These are phyloP conservation scores for Spiromastix sp. DNA, from an alignment of 2,329 filamentous ascomycete genomes.

Conservation along the genomic window DNA sequence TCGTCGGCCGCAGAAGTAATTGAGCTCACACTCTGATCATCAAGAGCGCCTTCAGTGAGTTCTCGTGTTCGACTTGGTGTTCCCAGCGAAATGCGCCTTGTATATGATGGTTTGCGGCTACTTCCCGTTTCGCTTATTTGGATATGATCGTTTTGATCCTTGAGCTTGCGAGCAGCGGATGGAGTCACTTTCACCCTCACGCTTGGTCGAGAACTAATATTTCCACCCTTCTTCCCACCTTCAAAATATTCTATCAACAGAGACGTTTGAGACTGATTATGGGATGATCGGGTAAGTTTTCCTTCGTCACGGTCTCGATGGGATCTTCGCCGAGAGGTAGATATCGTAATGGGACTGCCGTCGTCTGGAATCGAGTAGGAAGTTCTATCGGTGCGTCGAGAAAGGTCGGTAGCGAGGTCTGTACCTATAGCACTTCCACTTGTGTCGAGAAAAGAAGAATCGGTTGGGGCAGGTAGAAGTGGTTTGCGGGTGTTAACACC, in stretches of 20 bases:
- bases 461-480: slow-evolving; percentile 40
- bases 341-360: slow-evolving; percentile 77
- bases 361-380: slow-evolving; percentile 42
- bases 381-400: slow-evolving; percentile 40
- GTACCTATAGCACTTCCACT: slow-evolving; percentile 32
- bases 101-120: slow-evolving; percentile 60
- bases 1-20: slow-evolving; percentile 71
- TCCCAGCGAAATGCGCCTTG: slow-evolving; percentile 55
- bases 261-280: slow-evolving; percentile 68
- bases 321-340: slow-evolving; percentile 43
- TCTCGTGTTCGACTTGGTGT: slow-evolving; percentile 30
- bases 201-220: slow-evolving; percentile 61
- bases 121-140: slow-evolving; percentile 70
- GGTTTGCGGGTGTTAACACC: slow-evolving; percentile 39
- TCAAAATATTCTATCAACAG: slow-evolving; percentile 94
- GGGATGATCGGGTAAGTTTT: slow-evolving; percentile 40
- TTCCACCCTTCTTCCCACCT: slow-evolving; percentile 55
- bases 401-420: slow-evolving; percentile 41
- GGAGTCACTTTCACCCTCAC: slow-evolving; percentile 74
- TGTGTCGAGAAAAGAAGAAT: slow-evolving; percentile 37
- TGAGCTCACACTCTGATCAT: slow-evolving; percentile 59
- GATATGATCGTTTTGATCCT: slow-evolving; percentile 58
- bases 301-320: slow-evolving; percentile 47
- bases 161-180: slow-evolving; percentile 49
- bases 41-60: slow-evolving; percentile 31